Base-by-base conservation (phyloP, 129 eudicot species). In the Lactuca sativa region DNA sequence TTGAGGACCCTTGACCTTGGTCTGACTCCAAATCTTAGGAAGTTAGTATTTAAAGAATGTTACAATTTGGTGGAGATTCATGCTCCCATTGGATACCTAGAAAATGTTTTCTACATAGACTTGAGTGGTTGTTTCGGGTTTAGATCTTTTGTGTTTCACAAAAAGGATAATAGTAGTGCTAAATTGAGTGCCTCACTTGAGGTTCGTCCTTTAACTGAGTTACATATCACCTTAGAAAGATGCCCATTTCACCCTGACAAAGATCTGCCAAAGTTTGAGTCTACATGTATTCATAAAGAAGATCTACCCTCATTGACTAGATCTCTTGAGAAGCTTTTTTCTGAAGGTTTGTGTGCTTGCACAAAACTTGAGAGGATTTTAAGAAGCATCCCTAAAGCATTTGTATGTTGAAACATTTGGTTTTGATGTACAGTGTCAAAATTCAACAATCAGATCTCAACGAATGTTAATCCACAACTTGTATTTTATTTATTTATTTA, bases 271-370 rank as follows among this genome's bases (percentile, higher is more conserved):
- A 41, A 10, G 36, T 64, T 18, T 41, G 54, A 43, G 36, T 41
- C 12, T 18, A 17, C 32, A 40, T 64, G 55, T 64, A 9, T 9
- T 11, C 12, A 41, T 40, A 9, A 30, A 34, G 57, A 64, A 47
- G 55, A 43, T 64, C 17, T 18, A 21, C 38, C 38, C 38, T 64
- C 70, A 41, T 44, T 9, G 0, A 10, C 48, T 64, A n/a, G 38
- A 64, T 44, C 30, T 64, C 15, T 64, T 25, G 56, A 44, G 37
- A 44, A 12, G 56, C 38, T 64, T 64, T 11, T 44, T 64, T 64
- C 57, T 10, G 9, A 3, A 18, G 56, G 70, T 64, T n/a, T 25
- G 16, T 64, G 56, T 44, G 56, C 56, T 41, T 5, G 12, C 51
- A 64, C 40, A 64, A 21, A 44, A 33, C 38, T 43, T 17, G 38